These are phyloP conservation scores for Colletotrichum cereale DNA, from an alignment of 2,329 filamentous ascomycete species.

Conservation along the genomic window DNA sequence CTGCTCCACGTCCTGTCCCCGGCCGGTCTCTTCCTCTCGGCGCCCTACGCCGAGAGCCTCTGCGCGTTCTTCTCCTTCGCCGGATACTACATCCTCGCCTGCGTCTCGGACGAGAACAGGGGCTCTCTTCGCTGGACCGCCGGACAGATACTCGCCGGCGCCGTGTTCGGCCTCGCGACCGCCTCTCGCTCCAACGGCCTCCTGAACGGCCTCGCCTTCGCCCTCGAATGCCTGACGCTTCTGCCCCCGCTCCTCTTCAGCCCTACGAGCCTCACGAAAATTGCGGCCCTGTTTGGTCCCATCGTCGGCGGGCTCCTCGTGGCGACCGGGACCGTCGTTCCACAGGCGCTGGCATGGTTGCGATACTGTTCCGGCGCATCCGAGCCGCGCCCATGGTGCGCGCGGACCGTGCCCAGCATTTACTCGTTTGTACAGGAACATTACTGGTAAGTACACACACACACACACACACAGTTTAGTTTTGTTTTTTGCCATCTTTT, in stretches of 20 bases:
- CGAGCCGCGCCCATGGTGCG: conserved; percentile 78
- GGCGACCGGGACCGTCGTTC: conserved; percentile 74
- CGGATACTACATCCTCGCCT: conserved; percentile 78
- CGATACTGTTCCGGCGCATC: conserved; percentile 70
- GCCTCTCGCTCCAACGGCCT: conserved; percentile 88
- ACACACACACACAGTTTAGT: not conserved
- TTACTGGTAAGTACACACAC: conserved; percentile 79
- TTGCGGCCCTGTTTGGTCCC: conserved; percentile 67
- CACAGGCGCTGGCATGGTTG: conserved; percentile 81
- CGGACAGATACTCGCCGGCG: conserved; percentile 71
- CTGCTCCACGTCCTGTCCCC: conserved; percentile 86
- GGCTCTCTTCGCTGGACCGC: conserved; percentile 54
- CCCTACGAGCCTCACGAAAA: conserved; percentile 51
- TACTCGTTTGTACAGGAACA: conserved; percentile 89
- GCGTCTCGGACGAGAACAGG: conserved; percentile 56
- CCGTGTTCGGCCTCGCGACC: conserved; percentile 78
- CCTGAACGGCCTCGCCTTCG: conserved; percentile 82
- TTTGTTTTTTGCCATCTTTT: conserved; percentile 18
- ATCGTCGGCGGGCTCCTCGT: conserved; percentile 76
- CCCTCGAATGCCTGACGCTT: conserved; percentile 67
- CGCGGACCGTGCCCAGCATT: conserved; percentile 80
- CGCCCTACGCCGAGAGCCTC: conserved; percentile 84
- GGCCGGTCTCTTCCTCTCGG: conserved; percentile 88
- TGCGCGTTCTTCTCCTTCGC: conserved; percentile 83
- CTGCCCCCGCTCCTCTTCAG: conserved; percentile 55